Conservation (phyloP, 805 yeast species). For the Cyberlindnera euphorbiae region DNA sequence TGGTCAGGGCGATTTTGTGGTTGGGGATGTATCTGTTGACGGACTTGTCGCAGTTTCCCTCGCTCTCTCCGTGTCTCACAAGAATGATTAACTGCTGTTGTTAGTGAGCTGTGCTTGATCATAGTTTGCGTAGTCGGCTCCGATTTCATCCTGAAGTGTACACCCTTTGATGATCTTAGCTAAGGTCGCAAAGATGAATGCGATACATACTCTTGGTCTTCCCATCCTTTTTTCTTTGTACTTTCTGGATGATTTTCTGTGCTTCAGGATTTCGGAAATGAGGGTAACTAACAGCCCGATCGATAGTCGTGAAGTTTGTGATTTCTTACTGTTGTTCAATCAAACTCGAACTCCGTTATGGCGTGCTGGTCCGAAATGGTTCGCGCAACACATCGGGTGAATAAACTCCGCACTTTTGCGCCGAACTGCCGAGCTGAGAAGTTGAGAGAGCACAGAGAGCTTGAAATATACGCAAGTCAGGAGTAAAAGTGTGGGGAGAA, state of each 20-base stretch:
- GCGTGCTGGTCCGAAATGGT: not conserved
- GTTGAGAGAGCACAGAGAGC: too few species aligned
- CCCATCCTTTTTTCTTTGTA: slow-evolving; percentile 13
- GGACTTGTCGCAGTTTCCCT: slow-evolving; percentile 80
- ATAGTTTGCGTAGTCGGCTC: too few species aligned
- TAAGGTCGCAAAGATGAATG: not conserved
- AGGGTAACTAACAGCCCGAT: too few species aligned
- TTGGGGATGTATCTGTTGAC: slow-evolving; percentile 78
- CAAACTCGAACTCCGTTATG: not conserved
- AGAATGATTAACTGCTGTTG: slow-evolving; percentile 51
- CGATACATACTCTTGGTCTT: slow-evolving; percentile 25
- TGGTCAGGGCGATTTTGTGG: slow-evolving; percentile 73
- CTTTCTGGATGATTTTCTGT: too few species aligned
- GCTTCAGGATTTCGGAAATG: too few species aligned
- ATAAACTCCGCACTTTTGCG: not conserved
- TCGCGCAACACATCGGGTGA: not conserved
- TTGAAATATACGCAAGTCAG: too few species aligned
- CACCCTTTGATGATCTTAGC: not conserved
- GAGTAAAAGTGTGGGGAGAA: too few species aligned
- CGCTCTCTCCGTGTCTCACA: slow-evolving; percentile 90
- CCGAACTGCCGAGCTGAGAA: too few species aligned
- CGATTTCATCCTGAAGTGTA: too few species aligned
- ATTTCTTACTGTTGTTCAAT: too few species aligned
- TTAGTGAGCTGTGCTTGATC: slow-evolving; percentile 3
- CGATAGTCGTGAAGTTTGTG: not conserved